Base-by-base conservation (phyloP, 441 rosid species). In the Viola pubescens region DNA sequence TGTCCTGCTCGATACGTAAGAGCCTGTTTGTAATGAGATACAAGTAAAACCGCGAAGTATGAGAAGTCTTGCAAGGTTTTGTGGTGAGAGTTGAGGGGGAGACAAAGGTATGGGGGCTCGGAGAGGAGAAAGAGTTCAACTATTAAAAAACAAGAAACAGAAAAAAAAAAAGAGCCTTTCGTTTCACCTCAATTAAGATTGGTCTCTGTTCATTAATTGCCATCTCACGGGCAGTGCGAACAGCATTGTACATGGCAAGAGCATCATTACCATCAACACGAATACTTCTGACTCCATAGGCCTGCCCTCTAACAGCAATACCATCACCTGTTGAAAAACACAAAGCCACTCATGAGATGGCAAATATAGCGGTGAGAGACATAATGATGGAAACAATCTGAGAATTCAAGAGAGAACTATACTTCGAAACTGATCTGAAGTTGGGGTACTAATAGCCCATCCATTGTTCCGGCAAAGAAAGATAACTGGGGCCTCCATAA, bases 381-480 rank as follows among this genome's bases (percentile, higher is more conserved):
- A 19, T 55, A 1, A 45, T 45, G 12, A 26, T 26, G 34, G 34
- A 13, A 13, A 12, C 1, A 46, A 10, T 13, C 14, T 40, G 14
- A 51, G 14, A 60, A 56, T 52, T 49, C 19, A 6, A 37, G 13
- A 60, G 41, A 58, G 56, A 12, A 58, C n/a, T 8, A 46, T 85
- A 91, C 98, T 85, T 77, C 96, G 84, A 63, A 89, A 89, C 75
- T 91, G 98, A 53, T 91, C 96, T 19, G 87, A 77, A 53, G 78
- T 70, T 11, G 91, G 97, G 62, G 97, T 89, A 57, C 98, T 91
- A 65, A 91, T 91, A 4, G 95, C 97, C 98, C 97, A 89, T 74
- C 97, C 95, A 50, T 89, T 91, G 78, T 89, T 91, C 37, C 96
- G 79, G 67, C 98, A 91, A 48, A 91, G 75, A 45, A 91, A 91